Conservation (phyloP, 1,284 basidiomycete genomes). For the Cutaneotrichosporon spelunceum region DNA sequence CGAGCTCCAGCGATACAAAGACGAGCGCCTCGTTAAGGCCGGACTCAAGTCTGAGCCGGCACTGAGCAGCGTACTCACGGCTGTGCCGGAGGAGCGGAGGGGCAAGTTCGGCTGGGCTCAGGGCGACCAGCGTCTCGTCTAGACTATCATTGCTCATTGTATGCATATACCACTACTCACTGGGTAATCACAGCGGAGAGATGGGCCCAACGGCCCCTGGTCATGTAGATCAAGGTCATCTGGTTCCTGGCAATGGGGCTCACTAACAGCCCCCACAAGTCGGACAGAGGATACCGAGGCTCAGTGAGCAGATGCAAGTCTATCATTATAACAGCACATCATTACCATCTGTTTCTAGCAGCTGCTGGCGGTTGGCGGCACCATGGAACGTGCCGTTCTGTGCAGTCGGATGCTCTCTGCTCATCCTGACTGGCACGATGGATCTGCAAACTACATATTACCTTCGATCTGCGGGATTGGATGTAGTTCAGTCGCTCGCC, state of each 20-base stretch:
- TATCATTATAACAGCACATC: too few species aligned
- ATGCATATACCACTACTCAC: conserved; percentile 21
- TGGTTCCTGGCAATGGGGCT: background rate
- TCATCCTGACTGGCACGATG: too few species aligned
- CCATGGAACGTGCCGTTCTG: too few species aligned
- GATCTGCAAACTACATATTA: too few species aligned
- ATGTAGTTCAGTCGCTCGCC: too few species aligned
- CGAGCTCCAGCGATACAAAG: conserved; percentile 37
- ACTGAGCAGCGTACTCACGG: conserved; percentile 3
- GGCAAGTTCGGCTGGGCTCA: conserved; percentile 21
- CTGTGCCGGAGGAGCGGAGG: conserved; percentile 3
- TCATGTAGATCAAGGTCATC: background rate
- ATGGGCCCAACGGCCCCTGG: background rate
- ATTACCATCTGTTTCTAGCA: too few species aligned
- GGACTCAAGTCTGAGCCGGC: conserved; percentile 2
- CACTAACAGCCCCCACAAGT: too few species aligned
- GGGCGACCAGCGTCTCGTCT: conserved; percentile 26
- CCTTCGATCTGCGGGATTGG: too few species aligned
- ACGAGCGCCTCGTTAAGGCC: conserved; percentile 25
- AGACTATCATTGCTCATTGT: conserved; percentile 17
- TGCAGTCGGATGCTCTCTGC: too few species aligned
- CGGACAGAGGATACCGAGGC: too few species aligned
- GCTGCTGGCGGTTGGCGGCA: too few species aligned
- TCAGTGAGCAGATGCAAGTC: too few species aligned
- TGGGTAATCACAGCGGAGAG: background rate